Percentiles rank a stretch among this genome's conserved stretches.
These are phyloP conservation scores for Aspergillus sp. DNA, from an alignment of 2,329 filamentous ascomycete genomes.

Conservation along the genomic window DNA sequence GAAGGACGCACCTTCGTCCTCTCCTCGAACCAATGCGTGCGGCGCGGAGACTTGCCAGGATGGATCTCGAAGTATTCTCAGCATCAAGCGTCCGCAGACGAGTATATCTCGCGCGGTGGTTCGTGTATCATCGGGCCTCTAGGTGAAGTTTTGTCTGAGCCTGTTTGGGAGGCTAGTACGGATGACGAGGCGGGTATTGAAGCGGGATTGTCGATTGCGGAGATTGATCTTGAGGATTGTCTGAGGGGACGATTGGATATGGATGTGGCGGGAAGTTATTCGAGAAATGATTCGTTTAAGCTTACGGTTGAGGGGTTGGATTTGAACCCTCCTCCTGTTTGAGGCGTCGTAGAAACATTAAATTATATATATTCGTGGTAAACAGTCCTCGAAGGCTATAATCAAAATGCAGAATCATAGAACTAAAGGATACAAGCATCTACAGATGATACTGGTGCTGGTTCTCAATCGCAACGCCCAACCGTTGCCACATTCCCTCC, in stretches of 20 bases:
- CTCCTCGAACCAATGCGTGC: slow-evolving; percentile 75
- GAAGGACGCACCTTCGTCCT: slow-evolving; percentile 84
- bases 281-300: slow-evolving; percentile 60
- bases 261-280: slow-evolving; percentile 80
- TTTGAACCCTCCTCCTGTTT: slow-evolving; percentile 51
- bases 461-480: slow-evolving; percentile 22
- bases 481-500: slow-evolving; percentile 29
- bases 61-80: slow-evolving; percentile 44
- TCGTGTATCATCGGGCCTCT: slow-evolving; percentile 74
- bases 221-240: slow-evolving; percentile 85
- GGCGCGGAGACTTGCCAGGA: slow-evolving; percentile 49
- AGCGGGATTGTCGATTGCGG: slow-evolving; percentile 56
- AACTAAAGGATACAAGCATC: neutral
- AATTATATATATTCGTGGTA: neutral
- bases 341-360: neutral
- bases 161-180: slow-evolving; percentile 64
- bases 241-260: slow-evolving; percentile 73
- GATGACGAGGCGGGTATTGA: slow-evolving; percentile 26
- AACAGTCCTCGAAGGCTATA: neutral
- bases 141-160: slow-evolving; percentile 72
- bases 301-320: slow-evolving; percentile 55
- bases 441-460: slow-evolving; percentile 30
- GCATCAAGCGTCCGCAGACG: neutral
- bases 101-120: slow-evolving; percentile 65
- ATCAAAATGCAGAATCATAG: neutral